phyloP scores from a whole-genome alignment of 305 asterid genomes.

The Lippia alba region DNA sequence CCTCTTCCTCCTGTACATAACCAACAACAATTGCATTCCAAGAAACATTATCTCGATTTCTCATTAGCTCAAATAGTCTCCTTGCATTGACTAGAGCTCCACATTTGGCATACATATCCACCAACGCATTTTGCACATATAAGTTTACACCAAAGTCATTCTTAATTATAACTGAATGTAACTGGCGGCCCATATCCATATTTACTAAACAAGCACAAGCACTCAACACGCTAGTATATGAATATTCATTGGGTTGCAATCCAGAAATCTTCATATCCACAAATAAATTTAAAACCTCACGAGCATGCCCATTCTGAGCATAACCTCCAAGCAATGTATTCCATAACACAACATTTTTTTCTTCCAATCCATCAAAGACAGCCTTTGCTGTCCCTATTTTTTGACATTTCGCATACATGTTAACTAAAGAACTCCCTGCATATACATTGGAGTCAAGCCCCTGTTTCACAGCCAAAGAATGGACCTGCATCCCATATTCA shows the following conservation, averaged over 20 bases:
- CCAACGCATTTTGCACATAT: slow-evolving; percentile 84
- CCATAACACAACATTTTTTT: slow-evolving; percentile 81
- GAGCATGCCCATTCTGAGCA: slow-evolving; percentile 72
- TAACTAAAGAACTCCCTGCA: slow-evolving; percentile 84
- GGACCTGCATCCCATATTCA: slow-evolving; percentile 76
- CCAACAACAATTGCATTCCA: slow-evolving; percentile 94
- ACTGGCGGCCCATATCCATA: slow-evolving; percentile 58
- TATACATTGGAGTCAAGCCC: slow-evolving; percentile 77
- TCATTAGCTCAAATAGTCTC: slow-evolving; percentile 63
- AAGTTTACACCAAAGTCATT: slow-evolving; percentile 60
- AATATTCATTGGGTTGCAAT: slow-evolving; percentile 72
- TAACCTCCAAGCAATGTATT: slow-evolving; percentile 83
- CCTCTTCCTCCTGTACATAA: slow-evolving; percentile 72
- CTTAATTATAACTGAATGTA: slow-evolving; percentile 73
- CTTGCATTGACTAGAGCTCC: slow-evolving; percentile 67
- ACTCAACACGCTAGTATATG: slow-evolving; percentile 84
- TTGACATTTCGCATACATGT: slow-evolving; percentile 85
- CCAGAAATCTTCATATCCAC: slow-evolving; percentile 55
- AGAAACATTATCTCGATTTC: slow-evolving; percentile 68
- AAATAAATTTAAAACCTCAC: slow-evolving; percentile 64
- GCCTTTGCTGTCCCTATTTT: slow-evolving; percentile 67
- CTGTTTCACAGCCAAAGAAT: slow-evolving; percentile 71
- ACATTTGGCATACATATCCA: slow-evolving; percentile 92
- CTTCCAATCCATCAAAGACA: slow-evolving; percentile 60
- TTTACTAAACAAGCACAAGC: slow-evolving; percentile 72